phyloP scores from a whole-genome alignment of 148 eudicot genomes.

The Dianthus caryophyllus region DNA sequence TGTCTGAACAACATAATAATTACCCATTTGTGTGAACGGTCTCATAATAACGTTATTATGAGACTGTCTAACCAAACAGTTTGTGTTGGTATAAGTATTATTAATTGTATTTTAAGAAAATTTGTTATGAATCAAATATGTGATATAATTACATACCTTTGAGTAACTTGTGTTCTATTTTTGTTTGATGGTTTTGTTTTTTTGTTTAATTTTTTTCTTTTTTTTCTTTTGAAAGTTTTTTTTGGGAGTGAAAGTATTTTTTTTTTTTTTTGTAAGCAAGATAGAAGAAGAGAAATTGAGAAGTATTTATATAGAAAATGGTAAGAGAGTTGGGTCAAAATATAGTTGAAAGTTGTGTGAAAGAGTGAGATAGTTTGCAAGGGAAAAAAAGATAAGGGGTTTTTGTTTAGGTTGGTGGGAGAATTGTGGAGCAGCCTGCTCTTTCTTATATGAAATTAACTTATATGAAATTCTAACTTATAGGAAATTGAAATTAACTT shows the following conservation, averaged over 20 bases:
- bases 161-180: background rate
- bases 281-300: conserved; percentile 7
- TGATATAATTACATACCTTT: conserved; percentile 8
- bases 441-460: too few species aligned
- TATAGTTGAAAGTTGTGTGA: conserved; percentile 3
- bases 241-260: background rate
- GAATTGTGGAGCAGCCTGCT: conserved; percentile 10
- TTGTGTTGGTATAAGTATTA: too few species aligned
- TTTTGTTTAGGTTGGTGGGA: conserved; percentile 30
- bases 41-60: too few species aligned
- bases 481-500: too few species aligned
- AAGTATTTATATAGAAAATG: conserved; percentile 24
- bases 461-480: too few species aligned
- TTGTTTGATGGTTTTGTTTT: conserved; percentile 9
- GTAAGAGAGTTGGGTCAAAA: too few species aligned
- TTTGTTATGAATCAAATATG: background rate
- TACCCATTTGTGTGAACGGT: too few species aligned
- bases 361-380: conserved; percentile 9
- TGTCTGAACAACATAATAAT: too few species aligned
- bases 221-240: too few species aligned
- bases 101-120: too few species aligned
- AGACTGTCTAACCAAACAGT: too few species aligned
- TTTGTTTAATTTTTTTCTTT: background rate
- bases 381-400: conserved; percentile 27
- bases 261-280: background rate